Base-by-base conservation (phyloP, 78 protist genomes). In the Corallochytrium limacisporum region DNA sequence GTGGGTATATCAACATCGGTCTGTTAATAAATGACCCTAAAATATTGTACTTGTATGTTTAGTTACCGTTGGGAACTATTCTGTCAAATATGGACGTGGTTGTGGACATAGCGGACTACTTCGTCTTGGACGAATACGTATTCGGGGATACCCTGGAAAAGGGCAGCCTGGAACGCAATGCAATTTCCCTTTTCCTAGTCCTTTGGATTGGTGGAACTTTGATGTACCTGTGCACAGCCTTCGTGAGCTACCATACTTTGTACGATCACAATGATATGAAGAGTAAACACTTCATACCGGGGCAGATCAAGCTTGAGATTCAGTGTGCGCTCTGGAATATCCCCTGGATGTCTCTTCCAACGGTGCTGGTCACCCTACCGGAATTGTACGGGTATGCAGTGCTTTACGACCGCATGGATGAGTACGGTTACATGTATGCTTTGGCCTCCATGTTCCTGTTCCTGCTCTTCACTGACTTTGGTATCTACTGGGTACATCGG, bases 401-500 rank as follows among this genome's bases (percentile, higher is more conserved):
- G 65, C 74, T 83, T 22, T 73, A 77, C 75, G 35, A 44, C 43
- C 10, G 22, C 48, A 32, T 65, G 40, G 24, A 18, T 15, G 75
- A 42, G 48, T 56, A 43, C 55, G 75, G 75, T 4, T 4, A 0
- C 10, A n/a, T 18, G 5, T 69, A 55, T 53, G 20, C 61, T 29
- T 4, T 26, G 24, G 8, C 56, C 15, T 22, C 39, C 35, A 38
- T 35, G 62, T 0, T 63, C 24, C 2, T 20, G 42, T 82, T 82
- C 62, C n/a, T 86, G 31, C 0, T 59, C 28, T 78, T 81, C 78
- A 79, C 79, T 20, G 91, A 86, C 68, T 38, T n/a, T 40, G 6
- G 62, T 36, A 67, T 86, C 59, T 86, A 86, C 71, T 86, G 84
- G 85, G 62, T 81, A 39, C 91, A 86, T 53, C 62, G 91, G 9